Evolutionary conservation across 225 moss, liverwort and hornwort species (phyloP).

Genomic region (Neckera pumila): DNA sequence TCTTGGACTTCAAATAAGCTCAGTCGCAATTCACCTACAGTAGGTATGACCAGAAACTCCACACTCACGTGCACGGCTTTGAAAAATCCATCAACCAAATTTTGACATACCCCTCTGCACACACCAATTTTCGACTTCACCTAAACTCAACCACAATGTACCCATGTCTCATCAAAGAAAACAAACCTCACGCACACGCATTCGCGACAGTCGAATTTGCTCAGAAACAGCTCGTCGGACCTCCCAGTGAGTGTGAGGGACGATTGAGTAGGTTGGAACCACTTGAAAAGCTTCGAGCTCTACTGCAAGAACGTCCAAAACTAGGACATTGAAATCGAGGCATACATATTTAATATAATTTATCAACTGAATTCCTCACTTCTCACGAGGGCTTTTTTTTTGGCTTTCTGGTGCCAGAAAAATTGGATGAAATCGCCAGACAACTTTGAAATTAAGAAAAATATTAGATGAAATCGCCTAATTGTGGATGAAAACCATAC

Average conservation of each 20-base stretch:
- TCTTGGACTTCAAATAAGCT: neutral
- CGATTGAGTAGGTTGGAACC: neutral
- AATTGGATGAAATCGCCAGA: too few species aligned
- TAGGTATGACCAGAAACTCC: neutral
- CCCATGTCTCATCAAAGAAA: neutral
- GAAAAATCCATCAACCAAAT: neutral
- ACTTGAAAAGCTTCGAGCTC: neutral
- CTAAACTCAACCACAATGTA: neutral
- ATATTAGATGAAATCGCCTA: too few species aligned
- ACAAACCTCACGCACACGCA: neutral
- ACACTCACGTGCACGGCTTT: neutral
- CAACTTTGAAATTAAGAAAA: too few species aligned
- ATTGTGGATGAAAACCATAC: too few species aligned
- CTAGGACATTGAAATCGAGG: neutral
- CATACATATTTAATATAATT: neutral
- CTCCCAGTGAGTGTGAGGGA: neutral
- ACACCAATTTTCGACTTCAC: neutral
- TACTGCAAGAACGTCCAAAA: neutral
- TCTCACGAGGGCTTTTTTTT: too few species aligned
- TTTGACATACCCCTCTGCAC: neutral
- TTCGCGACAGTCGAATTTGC: neutral
- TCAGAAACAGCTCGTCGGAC: neutral
- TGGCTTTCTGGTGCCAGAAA: too few species aligned
- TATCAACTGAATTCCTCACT: neutral
- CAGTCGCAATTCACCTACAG: too few species aligned